Evolutionary conservation across 306 rosid genomes (phyloP), one percentile per base, ranked within the genome.

Genomic region (Lathyrus tuberosus): DNA sequence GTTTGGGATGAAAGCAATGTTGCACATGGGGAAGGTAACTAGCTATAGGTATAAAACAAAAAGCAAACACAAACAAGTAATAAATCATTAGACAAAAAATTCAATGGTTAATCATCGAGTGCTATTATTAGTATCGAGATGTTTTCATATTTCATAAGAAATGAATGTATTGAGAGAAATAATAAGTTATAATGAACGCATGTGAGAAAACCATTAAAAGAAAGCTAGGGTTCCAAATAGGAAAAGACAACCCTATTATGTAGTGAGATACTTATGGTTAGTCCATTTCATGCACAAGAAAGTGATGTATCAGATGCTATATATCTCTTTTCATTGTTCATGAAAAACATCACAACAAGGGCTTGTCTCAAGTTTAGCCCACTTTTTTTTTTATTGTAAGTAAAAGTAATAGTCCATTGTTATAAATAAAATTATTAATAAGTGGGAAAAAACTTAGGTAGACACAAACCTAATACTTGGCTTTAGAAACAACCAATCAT

Each of bases 281-380:
- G 84, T 66, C 80, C 78, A 64, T 65, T 68, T 66, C 65, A 65
- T 76, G 80, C 78, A 67, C 66, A 47, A 14, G 87, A 81, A 62
- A 83, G 75, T 68, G 88, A 82, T 47, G 79, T 68, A 72, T 79
- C 82, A 22, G n/a, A 72, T 15, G 58, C 28, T 67, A 53, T 68
- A 52, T 28, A 57, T 5, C 20, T 5, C 20, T n/a, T 62, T 65
- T 35, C 64, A 56, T 44, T 44, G 15, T 61, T 74, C 81, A 62
- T 72, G 57, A 63, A 44, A 54, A 42, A 80, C 80, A 74, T 72
- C 46, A 65, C 70, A 71, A 37, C n/a, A 14, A 77, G 59, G 73
- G 67, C 70, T 65, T 18, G 76, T 79, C 82, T 62, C 70, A 6
- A 26, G 3, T 26, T 51, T 42, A 80, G 83, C 54, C 81, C 72